Evolutionary conservation across 352 stramenopile species (phyloP).

Genomic region (Pythium diclinum): DNA sequence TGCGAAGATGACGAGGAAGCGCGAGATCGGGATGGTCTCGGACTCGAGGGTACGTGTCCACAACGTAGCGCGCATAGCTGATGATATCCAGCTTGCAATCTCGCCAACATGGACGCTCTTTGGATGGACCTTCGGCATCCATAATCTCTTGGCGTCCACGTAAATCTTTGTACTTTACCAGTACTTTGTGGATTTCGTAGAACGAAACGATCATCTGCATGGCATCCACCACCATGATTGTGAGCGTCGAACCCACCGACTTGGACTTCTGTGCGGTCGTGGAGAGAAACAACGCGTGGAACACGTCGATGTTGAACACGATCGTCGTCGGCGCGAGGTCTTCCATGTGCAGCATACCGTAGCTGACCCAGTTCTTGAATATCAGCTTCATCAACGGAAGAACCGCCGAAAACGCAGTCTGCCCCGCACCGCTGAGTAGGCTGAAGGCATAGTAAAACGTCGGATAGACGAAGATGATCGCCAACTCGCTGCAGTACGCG

Average conservation of each 20-base stretch:
- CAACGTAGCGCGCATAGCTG: not conserved
- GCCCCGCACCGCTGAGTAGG: not conserved
- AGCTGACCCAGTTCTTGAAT: slow-evolving; percentile 15
- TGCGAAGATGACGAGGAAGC: not conserved
- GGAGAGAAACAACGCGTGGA: slow-evolving; percentile 20
- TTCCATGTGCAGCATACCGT: slow-evolving; percentile 5
- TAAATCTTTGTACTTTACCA: too few relatives aligned
- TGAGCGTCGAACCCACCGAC: not conserved
- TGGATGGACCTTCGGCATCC: not conserved
- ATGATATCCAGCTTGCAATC: not conserved
- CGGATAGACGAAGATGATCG: slow-evolving; percentile 13
- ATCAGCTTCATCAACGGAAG: slow-evolving; percentile 14
- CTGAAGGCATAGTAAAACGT: slow-evolving; percentile 10
- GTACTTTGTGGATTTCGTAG: slow-evolving; percentile 1
- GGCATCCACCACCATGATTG: slow-evolving; percentile 8
- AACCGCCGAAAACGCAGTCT: not conserved
- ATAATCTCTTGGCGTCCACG: not conserved
- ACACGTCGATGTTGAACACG: slow-evolving; percentile 22
- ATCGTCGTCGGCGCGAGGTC: slow-evolving; percentile 10
- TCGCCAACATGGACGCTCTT: not conserved
- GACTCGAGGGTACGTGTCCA: not conserved
- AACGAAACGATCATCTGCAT: not conserved
- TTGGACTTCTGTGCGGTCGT: slow-evolving; percentile 18
- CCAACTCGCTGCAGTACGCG: not conserved
- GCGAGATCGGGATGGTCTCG: not conserved